Percentiles rank a stretch among this genome's conserved stretches.
These are phyloP conservation scores for Lecanicillium sp. DNA, from an alignment of 2,329 filamentous ascomycete species.

Conservation along the genomic window DNA sequence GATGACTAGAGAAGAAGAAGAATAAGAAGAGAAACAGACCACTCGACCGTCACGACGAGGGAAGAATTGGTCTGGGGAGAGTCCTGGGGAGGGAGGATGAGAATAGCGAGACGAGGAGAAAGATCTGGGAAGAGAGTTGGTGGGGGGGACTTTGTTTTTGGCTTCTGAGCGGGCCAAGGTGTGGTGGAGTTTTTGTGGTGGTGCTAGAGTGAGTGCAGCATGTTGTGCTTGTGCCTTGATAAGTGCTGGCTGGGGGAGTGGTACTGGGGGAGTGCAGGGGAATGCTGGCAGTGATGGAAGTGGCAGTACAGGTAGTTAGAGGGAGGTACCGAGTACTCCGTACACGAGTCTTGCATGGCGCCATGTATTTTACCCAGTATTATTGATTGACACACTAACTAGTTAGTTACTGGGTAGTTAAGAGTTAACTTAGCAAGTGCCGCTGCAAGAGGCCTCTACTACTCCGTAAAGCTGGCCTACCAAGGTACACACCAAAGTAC, in stretches of 20 bases:
- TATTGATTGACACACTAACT: too few species aligned
- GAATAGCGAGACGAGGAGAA: background rate
- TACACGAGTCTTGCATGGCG: background rate
- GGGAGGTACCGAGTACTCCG: background rate
- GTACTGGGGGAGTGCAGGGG: too few species aligned
- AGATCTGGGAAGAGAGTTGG: too few species aligned
- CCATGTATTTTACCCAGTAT: too few species aligned
- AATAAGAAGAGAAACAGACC: background rate
- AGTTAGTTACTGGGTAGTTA: too few species aligned
- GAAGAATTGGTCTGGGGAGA: background rate
- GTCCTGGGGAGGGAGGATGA: conserved; percentile 4
- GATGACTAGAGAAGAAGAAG: background rate
- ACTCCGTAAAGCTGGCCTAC: too few species aligned
- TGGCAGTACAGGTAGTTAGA: too few species aligned
- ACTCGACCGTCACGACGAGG: conserved; percentile 4
- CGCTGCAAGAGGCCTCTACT: too few species aligned
- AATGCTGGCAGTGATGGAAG: too few species aligned
- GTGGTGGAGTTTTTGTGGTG: background rate
- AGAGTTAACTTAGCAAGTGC: too few species aligned
- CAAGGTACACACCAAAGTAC: too few species aligned
- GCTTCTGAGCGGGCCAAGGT: conserved; percentile 4
- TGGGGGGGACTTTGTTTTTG: conserved; percentile 10
- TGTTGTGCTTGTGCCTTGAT: background rate
- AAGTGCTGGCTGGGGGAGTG: too few species aligned
- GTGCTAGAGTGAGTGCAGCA: background rate